Evolutionary conservation across 2,329 filamentous ascomycete species (phyloP).

Genomic region (Scorias spongiosa): DNA sequence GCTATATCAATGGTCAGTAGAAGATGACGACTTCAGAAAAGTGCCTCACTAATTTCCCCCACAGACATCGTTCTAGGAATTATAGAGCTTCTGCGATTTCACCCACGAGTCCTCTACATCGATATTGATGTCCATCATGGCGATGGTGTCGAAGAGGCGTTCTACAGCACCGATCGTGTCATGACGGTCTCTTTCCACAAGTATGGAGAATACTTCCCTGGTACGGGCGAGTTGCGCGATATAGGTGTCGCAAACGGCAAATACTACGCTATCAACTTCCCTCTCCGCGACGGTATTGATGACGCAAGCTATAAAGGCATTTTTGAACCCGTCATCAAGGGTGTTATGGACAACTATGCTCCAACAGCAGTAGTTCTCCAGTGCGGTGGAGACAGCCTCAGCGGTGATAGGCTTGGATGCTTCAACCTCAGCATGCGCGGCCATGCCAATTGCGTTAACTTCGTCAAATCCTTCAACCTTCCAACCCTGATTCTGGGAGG

Average conservation of each 20-base stretch:
- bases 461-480: constrained; percentile 51
- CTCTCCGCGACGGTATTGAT: constrained; percentile 53
- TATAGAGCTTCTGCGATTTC: constrained; percentile 47
- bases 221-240: constrained; percentile 53
- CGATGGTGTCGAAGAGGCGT: constrained; percentile 56
- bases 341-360: constrained; percentile 54
- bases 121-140: constrained; percentile 55
- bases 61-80: constrained; percentile 52
- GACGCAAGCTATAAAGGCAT: constrained; percentile 52
- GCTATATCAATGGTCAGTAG: constrained; percentile 30
- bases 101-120: constrained; percentile 49
- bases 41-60: background rate
- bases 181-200: constrained; percentile 62
- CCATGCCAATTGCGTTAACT: constrained; percentile 55
- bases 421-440: constrained; percentile 58
- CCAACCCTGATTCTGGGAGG: constrained; percentile 52
- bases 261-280: constrained; percentile 55
- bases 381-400: constrained; percentile 53
- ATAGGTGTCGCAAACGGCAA: constrained; percentile 53
- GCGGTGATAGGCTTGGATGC: constrained; percentile 51
- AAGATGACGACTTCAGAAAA: background rate
- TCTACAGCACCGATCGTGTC: constrained; percentile 56
- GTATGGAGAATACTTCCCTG: constrained; percentile 58
- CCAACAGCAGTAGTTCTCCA: constrained; percentile 54
- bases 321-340: constrained; percentile 52